Evolutionary conservation across 2,329 filamentous ascomycete species (phyloP).

Genomic region (Aspergillus sp.): DNA sequence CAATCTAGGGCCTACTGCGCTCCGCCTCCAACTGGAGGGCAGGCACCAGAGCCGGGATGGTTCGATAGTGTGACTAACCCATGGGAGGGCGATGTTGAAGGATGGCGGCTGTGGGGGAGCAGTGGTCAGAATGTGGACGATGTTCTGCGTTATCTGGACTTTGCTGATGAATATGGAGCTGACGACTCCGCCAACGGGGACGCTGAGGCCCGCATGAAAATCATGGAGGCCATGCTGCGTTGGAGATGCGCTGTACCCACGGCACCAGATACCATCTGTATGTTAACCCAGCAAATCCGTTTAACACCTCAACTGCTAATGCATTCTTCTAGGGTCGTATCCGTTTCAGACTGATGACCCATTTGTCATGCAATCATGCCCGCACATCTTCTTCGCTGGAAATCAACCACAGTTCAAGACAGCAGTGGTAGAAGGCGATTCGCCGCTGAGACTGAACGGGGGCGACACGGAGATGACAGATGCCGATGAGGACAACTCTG

Average conservation of each 20-base stretch:
- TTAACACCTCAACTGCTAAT: conserved; percentile 10
- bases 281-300: conserved; percentile 34
- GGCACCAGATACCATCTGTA: conserved; percentile 91
- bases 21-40: conserved; percentile 31
- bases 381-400: conserved; percentile 87
- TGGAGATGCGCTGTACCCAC: conserved; percentile 93
- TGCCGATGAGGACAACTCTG: conserved; percentile 49
- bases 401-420: conserved; percentile 79
- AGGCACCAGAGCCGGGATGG: conserved; percentile 60
- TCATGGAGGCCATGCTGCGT: conserved; percentile 92
- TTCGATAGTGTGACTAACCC: conserved; percentile 91
- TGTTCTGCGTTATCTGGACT: conserved; percentile 82
- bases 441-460: conserved; percentile 29
- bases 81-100: conserved; percentile 85
- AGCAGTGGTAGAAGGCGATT: conserved; percentile 58
- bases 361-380: conserved; percentile 79
- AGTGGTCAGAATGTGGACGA: conserved; percentile 93
- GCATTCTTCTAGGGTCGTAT: conserved; percentile 68
- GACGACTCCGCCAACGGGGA: conserved; percentile 26
- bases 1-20: conserved; percentile 64
- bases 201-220: conserved; percentile 70
- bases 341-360: conserved; percentile 93
- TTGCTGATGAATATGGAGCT: conserved; percentile 28
- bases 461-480: conserved; percentile 33
- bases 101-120: conserved; percentile 81